Conservation (phyloP, 2,329 filamentous ascomycete genomes). For the Aspergillus ibericus region DNA sequence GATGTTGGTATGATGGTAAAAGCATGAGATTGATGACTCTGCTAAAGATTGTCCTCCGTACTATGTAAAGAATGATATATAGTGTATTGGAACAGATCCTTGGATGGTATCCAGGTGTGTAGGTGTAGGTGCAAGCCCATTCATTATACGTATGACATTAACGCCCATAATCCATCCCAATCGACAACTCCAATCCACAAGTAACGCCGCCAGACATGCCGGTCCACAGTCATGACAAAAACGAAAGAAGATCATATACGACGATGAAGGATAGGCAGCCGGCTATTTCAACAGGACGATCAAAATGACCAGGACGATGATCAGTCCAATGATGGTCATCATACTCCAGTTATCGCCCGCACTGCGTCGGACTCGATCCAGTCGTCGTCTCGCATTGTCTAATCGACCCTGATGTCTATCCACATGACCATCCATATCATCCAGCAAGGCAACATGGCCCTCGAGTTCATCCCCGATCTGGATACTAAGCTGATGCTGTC, state of each 20-base stretch:
- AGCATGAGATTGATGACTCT: not conserved
- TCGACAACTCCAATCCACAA: conserved; percentile 5
- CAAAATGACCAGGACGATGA: conserved; percentile 76
- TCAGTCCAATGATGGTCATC: conserved; percentile 76
- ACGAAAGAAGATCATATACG: not conserved
- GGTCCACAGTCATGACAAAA: not conserved
- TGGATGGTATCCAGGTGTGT: not conserved
- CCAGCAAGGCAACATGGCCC: conserved; percentile 81
- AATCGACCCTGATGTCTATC: conserved; percentile 78
- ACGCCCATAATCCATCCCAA: conserved; percentile 7
- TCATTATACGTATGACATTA: not conserved
- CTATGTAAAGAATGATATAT: not conserved
- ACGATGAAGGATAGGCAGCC: not conserved
- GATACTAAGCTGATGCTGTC: conserved; percentile 89
- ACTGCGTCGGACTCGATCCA: conserved; percentile 70
- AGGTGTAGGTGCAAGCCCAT: too few species aligned
- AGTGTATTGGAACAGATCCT: not conserved
- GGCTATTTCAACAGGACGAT: conserved; percentile 75
- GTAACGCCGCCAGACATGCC: not conserved
- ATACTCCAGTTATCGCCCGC: conserved; percentile 87
- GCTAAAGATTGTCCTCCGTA: not conserved
- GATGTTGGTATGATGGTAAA: not conserved
- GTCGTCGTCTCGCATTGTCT: conserved; percentile 68
- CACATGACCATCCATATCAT: conserved; percentile 80
- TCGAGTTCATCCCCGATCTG: conserved; percentile 96